Evolutionary conservation across 768 basidiomycete species (phyloP).

Genomic region (Mycena alexandri): DNA sequence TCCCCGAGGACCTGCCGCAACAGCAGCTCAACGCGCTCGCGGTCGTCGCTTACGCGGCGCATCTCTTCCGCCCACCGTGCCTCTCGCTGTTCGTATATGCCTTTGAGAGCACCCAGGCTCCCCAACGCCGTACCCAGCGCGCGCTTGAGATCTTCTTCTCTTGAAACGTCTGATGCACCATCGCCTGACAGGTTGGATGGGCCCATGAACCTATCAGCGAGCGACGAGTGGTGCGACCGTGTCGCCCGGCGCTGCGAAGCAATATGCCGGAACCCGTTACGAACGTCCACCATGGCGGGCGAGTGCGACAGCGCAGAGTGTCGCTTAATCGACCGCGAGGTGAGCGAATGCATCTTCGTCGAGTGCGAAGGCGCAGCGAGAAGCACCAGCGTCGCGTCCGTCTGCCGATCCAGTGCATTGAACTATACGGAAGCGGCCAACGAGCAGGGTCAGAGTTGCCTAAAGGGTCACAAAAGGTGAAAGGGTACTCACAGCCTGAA

Average conservation of each 20-base stretch:
- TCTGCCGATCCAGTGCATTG: constrained; percentile 83
- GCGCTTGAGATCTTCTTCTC: constrained; percentile 75
- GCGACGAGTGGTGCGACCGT: constrained; percentile 56
- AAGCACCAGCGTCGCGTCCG: constrained; percentile 81
- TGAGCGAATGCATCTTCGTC: constrained; percentile 71
- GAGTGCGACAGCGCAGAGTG: constrained; percentile 61
- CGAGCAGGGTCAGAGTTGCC: constrained; percentile 47
- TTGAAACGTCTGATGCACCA: constrained; percentile 65
- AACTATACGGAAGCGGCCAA: constrained; percentile 60
- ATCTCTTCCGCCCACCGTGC: constrained; percentile 80
- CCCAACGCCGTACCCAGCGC: constrained; percentile 77
- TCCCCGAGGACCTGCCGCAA: constrained; percentile 71
- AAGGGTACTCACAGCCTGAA: constrained; percentile 70
- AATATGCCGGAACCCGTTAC: constrained; percentile 69
- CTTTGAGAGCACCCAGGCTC: constrained; percentile 71
- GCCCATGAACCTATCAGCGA: constrained; percentile 64
- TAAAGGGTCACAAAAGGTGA: constrained; percentile 38
- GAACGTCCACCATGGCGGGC: constrained; percentile 64
- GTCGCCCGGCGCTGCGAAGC: constrained; percentile 66
- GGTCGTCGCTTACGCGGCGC: constrained; percentile 71
- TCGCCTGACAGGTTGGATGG: constrained; percentile 58
- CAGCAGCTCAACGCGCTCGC: constrained; percentile 74
- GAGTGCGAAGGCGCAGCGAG: constrained; percentile 83
- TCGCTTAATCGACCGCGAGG: constrained; percentile 78
- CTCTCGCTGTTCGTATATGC: constrained; percentile 78